Base-by-base conservation (phyloP, 345 rosid species). In the Corchorus capsularis region DNA sequence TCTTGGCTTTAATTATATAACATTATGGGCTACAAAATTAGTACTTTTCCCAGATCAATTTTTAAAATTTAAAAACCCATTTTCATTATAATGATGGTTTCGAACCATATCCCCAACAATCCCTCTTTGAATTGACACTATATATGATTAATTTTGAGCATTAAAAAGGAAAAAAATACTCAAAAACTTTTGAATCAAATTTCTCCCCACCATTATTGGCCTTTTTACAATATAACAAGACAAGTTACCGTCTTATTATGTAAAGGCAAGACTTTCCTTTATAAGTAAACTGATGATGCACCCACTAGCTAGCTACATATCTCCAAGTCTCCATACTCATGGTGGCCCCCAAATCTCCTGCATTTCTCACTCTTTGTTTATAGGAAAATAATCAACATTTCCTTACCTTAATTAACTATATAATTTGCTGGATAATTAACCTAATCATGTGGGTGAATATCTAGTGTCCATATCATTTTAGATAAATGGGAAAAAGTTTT, bases 251-350 rank as follows among this genome's bases (percentile, higher is more conserved):
- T 37, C 72, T 52, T 43, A 45, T 63, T 41, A 77, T 63, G 74
- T 54, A 71, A 77, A 74, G 77, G 56, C 55, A 64, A 27, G 35
- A 67, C 63, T 77, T 79, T 65, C 79, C 43, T 46, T 73, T 47
- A 47, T 8, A 73, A 15, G 80, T 63, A 77, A 80, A 74, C 66
- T 65, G 60, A 37, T 45, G 47, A 53, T 46, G 79, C 65, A 59
- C 47, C 66, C 39, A n/a, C 59, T 32, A 35, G 22, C 68, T 57
- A 65, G n/a, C n/a, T 27, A 27, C 27, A 27, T 27, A 27, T 17
- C 54, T 63, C 3, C 22, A 47, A 13, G 22, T 47, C 54, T 20
- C 54, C 71, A 13, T 46, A 17, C 10, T 46, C 55, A 20, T 66
- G 13, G 71, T 47, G 72, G 41, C 19, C 56, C 71, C 37, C 19